Percentiles rank a stretch among this genome's conserved stretches.
phyloP scores from a whole-genome alignment of 1,284 basidiomycete species.

The Microbotryum scabiosae region DNA sequence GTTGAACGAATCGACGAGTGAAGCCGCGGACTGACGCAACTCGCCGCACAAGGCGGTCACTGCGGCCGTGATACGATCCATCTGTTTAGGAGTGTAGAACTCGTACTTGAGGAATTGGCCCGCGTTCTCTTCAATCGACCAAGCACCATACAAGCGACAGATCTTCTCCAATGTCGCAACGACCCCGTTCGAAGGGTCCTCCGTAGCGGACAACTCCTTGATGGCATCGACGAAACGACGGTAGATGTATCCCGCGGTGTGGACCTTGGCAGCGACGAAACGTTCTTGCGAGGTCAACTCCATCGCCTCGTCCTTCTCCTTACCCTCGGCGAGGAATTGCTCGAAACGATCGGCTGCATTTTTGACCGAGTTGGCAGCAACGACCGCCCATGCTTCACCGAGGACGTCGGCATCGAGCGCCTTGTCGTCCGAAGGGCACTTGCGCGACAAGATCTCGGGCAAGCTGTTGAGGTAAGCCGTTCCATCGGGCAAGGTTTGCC shows the following conservation, averaged over 20 bases:
- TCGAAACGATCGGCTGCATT: constrained; percentile 48
- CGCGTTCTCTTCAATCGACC: constrained; percentile 52
- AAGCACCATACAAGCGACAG: constrained; percentile 46
- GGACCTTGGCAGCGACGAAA: constrained; percentile 49
- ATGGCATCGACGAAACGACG: constrained; percentile 41
- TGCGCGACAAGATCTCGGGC: constrained; percentile 40
- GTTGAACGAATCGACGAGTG: constrained; percentile 49
- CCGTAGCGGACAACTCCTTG: constrained; percentile 37
- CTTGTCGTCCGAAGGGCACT: constrained; percentile 37
- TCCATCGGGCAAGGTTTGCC: constrained; percentile 45
- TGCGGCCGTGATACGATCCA: constrained; percentile 28
- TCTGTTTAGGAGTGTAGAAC: constrained; percentile 30
- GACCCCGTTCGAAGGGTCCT: constrained; percentile 38
- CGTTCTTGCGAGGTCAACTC: constrained; percentile 49
- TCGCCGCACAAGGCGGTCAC: constrained; percentile 47
- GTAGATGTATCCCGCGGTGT: constrained; percentile 39
- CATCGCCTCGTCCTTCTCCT: constrained; percentile 47
- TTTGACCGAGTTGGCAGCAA: constrained; percentile 49
- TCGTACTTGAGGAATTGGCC: constrained; percentile 48
- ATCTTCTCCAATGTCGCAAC: constrained; percentile 37
- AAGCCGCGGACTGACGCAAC: constrained; percentile 46
- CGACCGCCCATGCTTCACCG: constrained; percentile 46
- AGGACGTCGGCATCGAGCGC: constrained; percentile 42
- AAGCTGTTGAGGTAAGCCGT: constrained; percentile 47
- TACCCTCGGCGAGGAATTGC: constrained; percentile 42